Percentiles rank a stretch among this genome's conserved stretches.
Evolutionary conservation across 179 eudicot genomes (phyloP).

Genomic region (Drosera spatulata): DNA sequence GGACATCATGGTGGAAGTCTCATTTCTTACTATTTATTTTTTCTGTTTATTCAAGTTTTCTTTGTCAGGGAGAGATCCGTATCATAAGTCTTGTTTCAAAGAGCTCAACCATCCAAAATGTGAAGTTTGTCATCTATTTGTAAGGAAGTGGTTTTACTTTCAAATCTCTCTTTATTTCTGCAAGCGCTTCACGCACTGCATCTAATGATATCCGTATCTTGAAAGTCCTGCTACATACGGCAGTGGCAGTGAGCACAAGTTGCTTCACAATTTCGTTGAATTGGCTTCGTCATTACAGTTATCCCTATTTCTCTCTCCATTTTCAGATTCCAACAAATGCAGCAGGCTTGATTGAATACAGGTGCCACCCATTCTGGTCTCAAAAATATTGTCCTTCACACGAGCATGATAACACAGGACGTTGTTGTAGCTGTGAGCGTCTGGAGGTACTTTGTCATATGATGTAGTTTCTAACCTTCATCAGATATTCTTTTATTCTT

Average conservation of each 20-base stretch:
- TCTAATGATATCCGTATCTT: neutral
- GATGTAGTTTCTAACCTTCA: neutral
- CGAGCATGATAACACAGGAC: slow-evolving; percentile 78
- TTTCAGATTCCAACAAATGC: slow-evolving; percentile 87
- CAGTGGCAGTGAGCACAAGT: neutral
- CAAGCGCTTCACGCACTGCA: no score
- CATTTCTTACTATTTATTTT: slow-evolving; percentile 17
- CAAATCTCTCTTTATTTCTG: no score
- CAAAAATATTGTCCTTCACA: slow-evolving; percentile 98
- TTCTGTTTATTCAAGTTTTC: slow-evolving; percentile 89
- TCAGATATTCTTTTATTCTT: neutral
- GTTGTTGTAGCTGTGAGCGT: slow-evolving; percentile 99
- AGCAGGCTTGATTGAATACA: slow-evolving; percentile 87
- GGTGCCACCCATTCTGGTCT: slow-evolving; percentile 99
- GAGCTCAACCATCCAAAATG: slow-evolving; percentile 93
- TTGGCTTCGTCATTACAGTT: neutral
- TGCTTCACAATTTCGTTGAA: neutral
- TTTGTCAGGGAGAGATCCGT: slow-evolving; percentile 86
- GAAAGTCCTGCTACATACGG: neutral
- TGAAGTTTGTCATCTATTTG: slow-evolving; percentile 95
- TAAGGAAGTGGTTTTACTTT: slow-evolving; percentile 25
- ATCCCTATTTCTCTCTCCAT: slow-evolving; percentile 6
- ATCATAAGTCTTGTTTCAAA: slow-evolving; percentile 88
- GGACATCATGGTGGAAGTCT: no score
- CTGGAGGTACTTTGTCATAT: slow-evolving; percentile 54